phyloP scores from a whole-genome alignment of 2,329 filamentous ascomycete genomes.

The Zymoseptoria pseudotritici region DNA sequence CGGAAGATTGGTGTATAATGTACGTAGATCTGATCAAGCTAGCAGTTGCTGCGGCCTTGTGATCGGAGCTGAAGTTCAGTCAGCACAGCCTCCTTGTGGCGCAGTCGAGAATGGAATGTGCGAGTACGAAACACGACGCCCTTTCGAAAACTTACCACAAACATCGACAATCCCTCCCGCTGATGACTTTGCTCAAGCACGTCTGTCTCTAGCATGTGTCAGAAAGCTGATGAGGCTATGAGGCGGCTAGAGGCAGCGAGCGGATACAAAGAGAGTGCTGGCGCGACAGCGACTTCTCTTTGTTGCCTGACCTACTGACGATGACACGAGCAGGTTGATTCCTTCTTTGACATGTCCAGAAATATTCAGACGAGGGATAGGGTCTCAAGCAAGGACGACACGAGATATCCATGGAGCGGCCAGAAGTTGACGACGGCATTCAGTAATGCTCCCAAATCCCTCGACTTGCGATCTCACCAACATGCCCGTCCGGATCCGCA shows the following conservation, averaged over 20 bases:
- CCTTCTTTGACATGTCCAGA: neutral
- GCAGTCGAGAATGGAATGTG: neutral
- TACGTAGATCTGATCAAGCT: neutral
- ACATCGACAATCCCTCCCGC: neutral
- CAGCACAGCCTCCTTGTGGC: neutral
- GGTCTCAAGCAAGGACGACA: neutral
- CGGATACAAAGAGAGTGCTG: neutral
- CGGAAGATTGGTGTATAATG: neutral
- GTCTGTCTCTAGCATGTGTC: too few species aligned
- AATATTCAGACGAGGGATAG: neutral
- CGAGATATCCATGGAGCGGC: neutral
- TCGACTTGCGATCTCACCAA: slow-evolving; percentile 10
- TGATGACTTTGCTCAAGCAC: neutral
- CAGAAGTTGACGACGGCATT: neutral
- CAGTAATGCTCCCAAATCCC: slow-evolving; percentile 9
- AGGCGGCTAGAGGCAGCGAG: neutral
- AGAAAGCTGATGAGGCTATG: neutral
- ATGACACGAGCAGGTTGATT: neutral
- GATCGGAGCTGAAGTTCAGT: neutral
- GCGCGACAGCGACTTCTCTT: neutral
- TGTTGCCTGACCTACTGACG: neutral
- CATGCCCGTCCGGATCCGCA: slow-evolving; percentile 9
- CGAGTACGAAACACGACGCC: neutral
- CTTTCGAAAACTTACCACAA: neutral
- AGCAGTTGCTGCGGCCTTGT: neutral